Evolutionary conservation across 371 early-diverging fungal species (phyloP).

Genomic region (Apophysomyces variabilis): DNA sequence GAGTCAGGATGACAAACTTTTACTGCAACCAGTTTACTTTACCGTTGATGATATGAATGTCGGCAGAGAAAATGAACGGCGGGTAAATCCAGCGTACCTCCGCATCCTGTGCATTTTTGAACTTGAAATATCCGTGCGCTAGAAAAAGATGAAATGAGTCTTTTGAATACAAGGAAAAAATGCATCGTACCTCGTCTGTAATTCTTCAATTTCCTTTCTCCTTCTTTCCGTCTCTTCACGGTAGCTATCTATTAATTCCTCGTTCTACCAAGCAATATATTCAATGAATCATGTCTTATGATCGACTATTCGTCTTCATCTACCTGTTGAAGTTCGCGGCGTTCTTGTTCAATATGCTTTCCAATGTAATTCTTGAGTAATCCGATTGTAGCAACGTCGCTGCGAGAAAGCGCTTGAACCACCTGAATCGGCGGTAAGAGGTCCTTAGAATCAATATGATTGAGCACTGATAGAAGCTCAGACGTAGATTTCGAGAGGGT

Average conservation of each 20-base stretch:
- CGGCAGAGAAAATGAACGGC: constrained; percentile 91
- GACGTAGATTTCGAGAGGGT: constrained; percentile 56
- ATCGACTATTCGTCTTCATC: constrained; percentile 2
- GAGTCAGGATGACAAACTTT: not conserved
- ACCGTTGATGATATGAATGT: constrained; percentile 92
- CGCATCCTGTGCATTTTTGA: constrained; percentile 85
- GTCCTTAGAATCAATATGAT: constrained; percentile 83
- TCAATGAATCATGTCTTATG: not conserved
- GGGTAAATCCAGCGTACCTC: constrained; percentile 85
- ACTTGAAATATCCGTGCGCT: constrained; percentile 84
- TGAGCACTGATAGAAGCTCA: constrained; percentile 73
- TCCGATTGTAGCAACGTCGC: constrained; percentile 84
- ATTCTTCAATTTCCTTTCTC: constrained; percentile 79
- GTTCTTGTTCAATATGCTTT: constrained; percentile 75
- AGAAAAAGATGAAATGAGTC: too few species aligned
- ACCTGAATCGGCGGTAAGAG: constrained; percentile 89
- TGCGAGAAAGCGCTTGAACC: constrained; percentile 81
- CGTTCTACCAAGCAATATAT: constrained; percentile 39
- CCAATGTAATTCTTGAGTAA: constrained; percentile 84
- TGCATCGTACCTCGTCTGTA: constrained; percentile 64
- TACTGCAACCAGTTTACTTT: constrained; percentile 9
- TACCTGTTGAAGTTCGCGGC: constrained; percentile 68
- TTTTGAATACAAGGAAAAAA: not conserved
- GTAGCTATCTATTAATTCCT: constrained; percentile 72
- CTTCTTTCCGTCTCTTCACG: constrained; percentile 79